Percentiles rank a stretch among this genome's conserved stretches.
Evolutionary conservation across 2,329 filamentous ascomycete species (phyloP).

Genomic region (Arthrobotrys musiformis): DNA sequence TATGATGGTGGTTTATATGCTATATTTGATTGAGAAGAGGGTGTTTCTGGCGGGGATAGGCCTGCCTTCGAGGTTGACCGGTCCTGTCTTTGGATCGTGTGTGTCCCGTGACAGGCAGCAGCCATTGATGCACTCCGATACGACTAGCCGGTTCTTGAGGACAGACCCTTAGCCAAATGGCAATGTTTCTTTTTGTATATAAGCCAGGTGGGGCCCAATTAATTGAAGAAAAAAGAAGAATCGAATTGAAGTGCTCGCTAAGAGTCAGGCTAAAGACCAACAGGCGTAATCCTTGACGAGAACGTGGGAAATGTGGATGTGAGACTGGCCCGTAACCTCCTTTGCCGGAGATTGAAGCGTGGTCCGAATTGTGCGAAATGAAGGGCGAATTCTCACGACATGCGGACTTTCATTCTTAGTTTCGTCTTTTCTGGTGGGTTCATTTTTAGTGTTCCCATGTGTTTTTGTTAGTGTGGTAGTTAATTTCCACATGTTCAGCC

Average conservation of each 20-base stretch:
- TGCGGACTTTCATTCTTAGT: no score
- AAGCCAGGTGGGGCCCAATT: slow-evolving; percentile 23
- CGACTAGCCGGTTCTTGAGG: background rate
- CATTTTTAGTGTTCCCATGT: background rate
- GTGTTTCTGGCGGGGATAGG: slow-evolving; percentile 29
- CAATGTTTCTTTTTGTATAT: slow-evolving; percentile 26
- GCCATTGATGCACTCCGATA: slow-evolving; percentile 9
- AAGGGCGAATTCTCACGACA: slow-evolving; percentile 15
- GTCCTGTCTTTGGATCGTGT: background rate
- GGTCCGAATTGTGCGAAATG: slow-evolving; percentile 31
- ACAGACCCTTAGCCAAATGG: background rate
- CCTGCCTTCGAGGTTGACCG: slow-evolving; percentile 1
- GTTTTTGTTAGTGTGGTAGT: slow-evolving; percentile 26
- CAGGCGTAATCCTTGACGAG: slow-evolving; percentile 34
- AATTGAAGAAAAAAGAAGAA: slow-evolving; percentile 29
- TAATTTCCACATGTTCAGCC: slow-evolving; percentile 37
- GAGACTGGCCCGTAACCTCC: slow-evolving; percentile 49
- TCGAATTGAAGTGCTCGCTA: slow-evolving; percentile 42
- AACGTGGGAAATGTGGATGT: slow-evolving; percentile 30
- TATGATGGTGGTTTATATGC: background rate
- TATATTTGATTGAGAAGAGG: slow-evolving; percentile 12
- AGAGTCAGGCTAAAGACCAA: slow-evolving; percentile 45
- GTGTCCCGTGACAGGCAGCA: slow-evolving; percentile 19
- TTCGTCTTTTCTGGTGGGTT: no score
- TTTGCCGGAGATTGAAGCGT: slow-evolving; percentile 46